Conservation (phyloP, 495 filamentous ascomycete species). For the Xylaria castorea region DNA sequence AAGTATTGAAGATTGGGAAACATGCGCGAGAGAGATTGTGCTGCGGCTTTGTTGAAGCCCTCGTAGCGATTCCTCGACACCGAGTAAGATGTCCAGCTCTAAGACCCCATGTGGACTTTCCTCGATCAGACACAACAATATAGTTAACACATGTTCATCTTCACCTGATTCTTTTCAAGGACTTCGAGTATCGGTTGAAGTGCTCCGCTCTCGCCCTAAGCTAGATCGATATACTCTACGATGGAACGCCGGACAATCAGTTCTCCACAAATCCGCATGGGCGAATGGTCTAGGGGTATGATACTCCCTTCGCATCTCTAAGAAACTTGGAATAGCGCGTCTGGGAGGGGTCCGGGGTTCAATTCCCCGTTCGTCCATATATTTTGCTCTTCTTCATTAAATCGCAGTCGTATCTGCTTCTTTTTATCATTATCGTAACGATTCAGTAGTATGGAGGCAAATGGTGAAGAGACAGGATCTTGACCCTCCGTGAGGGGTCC, state of each 20-base stretch:
- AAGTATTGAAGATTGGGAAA: too few species aligned
- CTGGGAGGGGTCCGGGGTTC: slow-evolving; percentile 31
- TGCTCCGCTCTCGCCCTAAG: not conserved
- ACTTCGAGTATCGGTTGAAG: not conserved
- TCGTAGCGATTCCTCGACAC: too few species aligned
- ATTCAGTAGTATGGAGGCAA: too few species aligned
- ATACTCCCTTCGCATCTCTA: slow-evolving; percentile 29
- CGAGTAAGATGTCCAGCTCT: too few species aligned
- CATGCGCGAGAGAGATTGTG: too few species aligned
- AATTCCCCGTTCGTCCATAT: slow-evolving; percentile 31
- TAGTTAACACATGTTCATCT: not conserved
- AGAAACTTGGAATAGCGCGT: not conserved
- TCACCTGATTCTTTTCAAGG: not conserved
- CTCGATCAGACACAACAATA: too few species aligned
- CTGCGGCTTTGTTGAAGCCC: too few species aligned
- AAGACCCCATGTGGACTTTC: too few species aligned
- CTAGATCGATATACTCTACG: not conserved
- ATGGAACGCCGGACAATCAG: not conserved
- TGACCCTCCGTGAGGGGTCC: too few species aligned
- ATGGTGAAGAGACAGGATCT: too few species aligned
- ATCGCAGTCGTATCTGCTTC: not conserved
- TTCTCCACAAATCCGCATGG: slow-evolving; percentile 8
- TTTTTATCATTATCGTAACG: not conserved
- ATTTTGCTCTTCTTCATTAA: not conserved
- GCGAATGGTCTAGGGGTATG: slow-evolving; percentile 33